phyloP scores from a whole-genome alignment of 177 flowering plant genomes.

The Telopea speciosissima region DNA sequence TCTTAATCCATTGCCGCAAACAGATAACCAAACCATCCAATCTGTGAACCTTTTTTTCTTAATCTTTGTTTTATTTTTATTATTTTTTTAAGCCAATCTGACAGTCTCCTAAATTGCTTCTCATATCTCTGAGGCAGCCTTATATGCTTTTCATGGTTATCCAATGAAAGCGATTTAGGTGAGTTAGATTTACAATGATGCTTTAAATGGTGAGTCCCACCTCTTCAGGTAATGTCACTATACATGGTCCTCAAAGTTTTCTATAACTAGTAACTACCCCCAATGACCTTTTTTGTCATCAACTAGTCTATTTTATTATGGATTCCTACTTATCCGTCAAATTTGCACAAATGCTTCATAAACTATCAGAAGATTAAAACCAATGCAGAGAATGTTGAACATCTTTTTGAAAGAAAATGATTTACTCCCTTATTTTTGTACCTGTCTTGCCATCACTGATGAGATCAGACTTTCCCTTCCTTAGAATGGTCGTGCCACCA shows the following conservation, averaged over 20 bases:
- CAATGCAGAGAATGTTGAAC: neutral
- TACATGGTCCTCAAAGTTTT: neutral
- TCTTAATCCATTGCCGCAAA: neutral
- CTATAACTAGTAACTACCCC: neutral
- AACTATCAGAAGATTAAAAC: neutral
- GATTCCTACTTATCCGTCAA: neutral
- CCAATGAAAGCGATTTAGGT: neutral
- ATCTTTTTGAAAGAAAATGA: slow-evolving; percentile 2
- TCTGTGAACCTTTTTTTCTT: neutral
- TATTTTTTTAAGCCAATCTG: neutral
- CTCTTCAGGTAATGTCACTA: neutral
- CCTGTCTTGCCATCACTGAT: slow-evolving; percentile 87
- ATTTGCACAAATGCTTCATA: slow-evolving; percentile 3
- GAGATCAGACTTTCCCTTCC: slow-evolving; percentile 80
- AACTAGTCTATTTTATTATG: neutral
- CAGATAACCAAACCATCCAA: neutral
- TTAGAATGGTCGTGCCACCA: slow-evolving; percentile 80
- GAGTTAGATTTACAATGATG: neutral
- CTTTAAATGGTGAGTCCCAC: neutral
- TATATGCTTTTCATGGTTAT: no score
- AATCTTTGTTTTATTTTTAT: no score
- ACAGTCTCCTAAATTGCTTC: no score
- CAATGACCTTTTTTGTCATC: neutral
- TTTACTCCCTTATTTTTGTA: slow-evolving; percentile 14
- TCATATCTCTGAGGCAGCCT: no score